phyloP scores from a whole-genome alignment of 345 rosid genomes.

The Acer saccharum region DNA sequence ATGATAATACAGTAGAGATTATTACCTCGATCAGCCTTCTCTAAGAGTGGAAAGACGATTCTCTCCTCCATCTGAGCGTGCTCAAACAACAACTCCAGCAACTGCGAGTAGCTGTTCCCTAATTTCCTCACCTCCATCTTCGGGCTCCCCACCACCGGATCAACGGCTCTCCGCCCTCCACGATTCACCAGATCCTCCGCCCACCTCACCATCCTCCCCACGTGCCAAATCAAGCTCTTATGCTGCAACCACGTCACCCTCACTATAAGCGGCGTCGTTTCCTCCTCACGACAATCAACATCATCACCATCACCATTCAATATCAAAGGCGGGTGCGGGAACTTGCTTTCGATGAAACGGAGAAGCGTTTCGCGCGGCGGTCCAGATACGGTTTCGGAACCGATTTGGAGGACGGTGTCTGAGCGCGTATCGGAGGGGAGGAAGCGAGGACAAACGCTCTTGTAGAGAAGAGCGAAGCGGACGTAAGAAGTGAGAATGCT shows the following conservation, averaged over 20 bases:
- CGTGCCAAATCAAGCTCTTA: slow-evolving; percentile 59
- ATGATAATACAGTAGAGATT: not conserved
- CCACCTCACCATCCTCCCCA: slow-evolving; percentile 71
- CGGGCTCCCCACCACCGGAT: slow-evolving; percentile 66
- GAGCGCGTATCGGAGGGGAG: slow-evolving; percentile 27
- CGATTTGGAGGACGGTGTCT: slow-evolving; percentile 41
- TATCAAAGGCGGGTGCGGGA: slow-evolving; percentile 52
- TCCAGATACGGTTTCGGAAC: slow-evolving; percentile 51
- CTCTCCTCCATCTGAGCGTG: slow-evolving; percentile 88
- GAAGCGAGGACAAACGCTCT: slow-evolving; percentile 43
- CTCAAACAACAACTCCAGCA: slow-evolving; percentile 69
- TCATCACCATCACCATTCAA: slow-evolving; percentile 18
- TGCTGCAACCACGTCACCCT: slow-evolving; percentile 55
- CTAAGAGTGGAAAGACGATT: slow-evolving; percentile 62
- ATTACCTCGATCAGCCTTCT: slow-evolving; percentile 69
- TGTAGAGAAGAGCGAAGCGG: slow-evolving; percentile 61
- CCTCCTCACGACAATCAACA: slow-evolving; percentile 28
- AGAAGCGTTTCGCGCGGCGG: slow-evolving; percentile 45
- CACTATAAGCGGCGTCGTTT: slow-evolving; percentile 47
- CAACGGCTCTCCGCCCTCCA: slow-evolving; percentile 48
- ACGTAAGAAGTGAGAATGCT: slow-evolving; percentile 42
- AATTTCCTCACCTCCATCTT: slow-evolving; percentile 73
- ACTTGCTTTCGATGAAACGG: slow-evolving; percentile 50
- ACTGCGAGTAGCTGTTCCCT: slow-evolving; percentile 45
- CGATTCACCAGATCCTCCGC: slow-evolving; percentile 63